These are phyloP conservation scores for Lentinula sp. DNA, from an alignment of 768 basidiomycete species.

Conservation along the genomic window DNA sequence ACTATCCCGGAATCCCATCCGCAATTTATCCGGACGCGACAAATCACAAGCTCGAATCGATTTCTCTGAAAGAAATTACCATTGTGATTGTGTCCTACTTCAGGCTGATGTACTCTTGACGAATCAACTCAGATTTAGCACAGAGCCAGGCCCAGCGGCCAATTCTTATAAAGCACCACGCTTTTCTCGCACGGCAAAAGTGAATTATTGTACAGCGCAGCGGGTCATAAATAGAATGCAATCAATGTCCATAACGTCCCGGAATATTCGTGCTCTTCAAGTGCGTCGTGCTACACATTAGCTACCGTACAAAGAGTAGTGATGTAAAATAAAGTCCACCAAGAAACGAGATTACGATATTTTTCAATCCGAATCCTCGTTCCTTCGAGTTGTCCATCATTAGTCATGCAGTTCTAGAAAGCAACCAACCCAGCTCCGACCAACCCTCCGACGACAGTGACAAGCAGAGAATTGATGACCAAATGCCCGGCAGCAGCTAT, in stretches of 20 bases:
- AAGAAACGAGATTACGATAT: background rate
- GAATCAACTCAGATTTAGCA: too few species aligned
- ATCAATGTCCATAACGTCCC: background rate
- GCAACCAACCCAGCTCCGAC: slow-evolving; percentile 1
- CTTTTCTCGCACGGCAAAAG: too few species aligned
- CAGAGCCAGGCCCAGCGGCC: too few species aligned
- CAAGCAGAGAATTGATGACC: background rate
- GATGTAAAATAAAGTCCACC: background rate
- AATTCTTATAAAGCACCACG: too few species aligned
- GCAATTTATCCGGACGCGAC: too few species aligned
- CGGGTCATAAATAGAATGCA: background rate
- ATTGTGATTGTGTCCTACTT: too few species aligned
- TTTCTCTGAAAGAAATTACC: too few species aligned
- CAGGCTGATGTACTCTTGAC: too few species aligned
- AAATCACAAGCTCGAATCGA: too few species aligned
- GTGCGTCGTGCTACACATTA: background rate
- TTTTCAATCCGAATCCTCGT: background rate
- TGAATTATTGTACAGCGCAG: background rate
- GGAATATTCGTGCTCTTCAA: background rate
- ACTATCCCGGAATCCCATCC: too few species aligned
- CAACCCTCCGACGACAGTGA: background rate
- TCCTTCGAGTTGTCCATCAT: background rate
- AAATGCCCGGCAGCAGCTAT: slow-evolving; percentile 1
- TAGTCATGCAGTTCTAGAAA: background rate
- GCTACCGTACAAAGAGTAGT: background rate